These are phyloP conservation scores for Abrus precatorius DNA, from an alignment of 306 rosid species.

Conservation along the genomic window DNA sequence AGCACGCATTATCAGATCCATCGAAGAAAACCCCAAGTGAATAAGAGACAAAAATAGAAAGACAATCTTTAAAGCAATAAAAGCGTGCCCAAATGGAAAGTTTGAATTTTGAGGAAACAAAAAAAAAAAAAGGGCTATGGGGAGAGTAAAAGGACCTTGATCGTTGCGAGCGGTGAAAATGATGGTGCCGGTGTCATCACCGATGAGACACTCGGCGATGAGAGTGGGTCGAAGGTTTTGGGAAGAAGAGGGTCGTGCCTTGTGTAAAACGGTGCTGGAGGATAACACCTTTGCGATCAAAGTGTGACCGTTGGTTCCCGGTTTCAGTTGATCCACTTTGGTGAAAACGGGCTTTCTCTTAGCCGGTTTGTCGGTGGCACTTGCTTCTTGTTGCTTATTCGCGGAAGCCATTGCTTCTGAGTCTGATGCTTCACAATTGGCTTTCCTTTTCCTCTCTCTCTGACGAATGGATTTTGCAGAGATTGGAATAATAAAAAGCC, in stretches of 20 bases:
- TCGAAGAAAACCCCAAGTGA: neutral
- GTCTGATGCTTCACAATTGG: too few relatives aligned
- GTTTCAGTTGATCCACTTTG: conserved; percentile 79
- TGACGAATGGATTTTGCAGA: conserved; percentile 12
- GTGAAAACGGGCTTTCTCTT: conserved; percentile 83
- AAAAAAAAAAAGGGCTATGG: neutral
- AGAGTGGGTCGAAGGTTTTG: conserved; percentile 76
- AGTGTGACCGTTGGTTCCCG: conserved; percentile 86
- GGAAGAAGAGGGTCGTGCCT: conserved; percentile 74
- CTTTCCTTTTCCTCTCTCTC: neutral
- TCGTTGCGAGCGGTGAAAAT: conserved; percentile 87
- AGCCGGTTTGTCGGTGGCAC: conserved; percentile 45
- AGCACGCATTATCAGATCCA: conserved; percentile 34
- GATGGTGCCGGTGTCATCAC: conserved; percentile 86
- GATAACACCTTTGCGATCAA: conserved; percentile 71
- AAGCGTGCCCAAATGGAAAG: neutral
- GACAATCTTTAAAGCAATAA: neutral
- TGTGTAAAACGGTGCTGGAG: conserved; percentile 72
- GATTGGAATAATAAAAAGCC: neutral
- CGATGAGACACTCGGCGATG: conserved; percentile 88
- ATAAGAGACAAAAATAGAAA: neutral
- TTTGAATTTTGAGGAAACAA: neutral
- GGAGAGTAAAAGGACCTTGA: conserved; percentile 61
- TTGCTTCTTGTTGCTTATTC: conserved; percentile 35
- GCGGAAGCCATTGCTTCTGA: conserved; percentile 56